These are phyloP conservation scores for Trametes punicea DNA, from an alignment of 768 basidiomycete species.

Conservation along the genomic window DNA sequence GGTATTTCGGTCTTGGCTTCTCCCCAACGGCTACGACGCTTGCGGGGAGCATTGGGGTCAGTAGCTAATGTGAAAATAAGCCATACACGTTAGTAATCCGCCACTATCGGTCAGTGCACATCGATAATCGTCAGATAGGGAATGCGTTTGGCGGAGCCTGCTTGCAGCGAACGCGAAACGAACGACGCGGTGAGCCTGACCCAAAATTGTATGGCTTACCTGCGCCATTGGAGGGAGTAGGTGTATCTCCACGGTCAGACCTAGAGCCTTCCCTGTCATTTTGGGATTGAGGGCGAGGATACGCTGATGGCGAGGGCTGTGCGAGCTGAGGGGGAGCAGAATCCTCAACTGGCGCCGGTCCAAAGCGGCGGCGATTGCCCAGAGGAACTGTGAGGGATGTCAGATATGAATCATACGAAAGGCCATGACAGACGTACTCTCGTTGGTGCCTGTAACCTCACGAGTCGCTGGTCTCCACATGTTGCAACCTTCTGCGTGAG, in stretches of 20 bases:
- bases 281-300: slow-evolving; percentile 62
- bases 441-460: slow-evolving; percentile 91
- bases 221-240: slow-evolving; percentile 48
- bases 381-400: slow-evolving; percentile 55
- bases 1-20: slow-evolving; percentile 90
- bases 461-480: slow-evolving; percentile 92
- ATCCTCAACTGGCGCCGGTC: slow-evolving; percentile 82
- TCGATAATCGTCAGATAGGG: slow-evolving; percentile 18
- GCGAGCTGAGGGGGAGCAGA: slow-evolving; percentile 78
- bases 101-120: slow-evolving; percentile 34
- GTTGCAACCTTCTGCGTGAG: slow-evolving; percentile 14
- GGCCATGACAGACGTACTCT: slow-evolving; percentile 52
- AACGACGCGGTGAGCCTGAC: slow-evolving; percentile 15
- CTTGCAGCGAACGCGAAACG: slow-evolving; percentile 17
- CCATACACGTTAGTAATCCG: slow-evolving; percentile 58
- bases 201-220: slow-evolving; percentile 55
- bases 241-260: slow-evolving; percentile 69
- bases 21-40: slow-evolving; percentile 97
- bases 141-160: slow-evolving; percentile 18
- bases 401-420: slow-evolving; percentile 5
- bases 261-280: slow-evolving; percentile 49
- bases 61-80: slow-evolving; percentile 26
- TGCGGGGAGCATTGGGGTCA: slow-evolving; percentile 84
- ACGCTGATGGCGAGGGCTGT: slow-evolving; percentile 83
- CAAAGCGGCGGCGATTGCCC: slow-evolving; percentile 87